A percentile compares a stretch with the other conserved stretches of the same genome.
These are phyloP conservation scores for Lepidium didymum DNA, from an alignment of 345 rosid genomes.

Conservation along the genomic window DNA sequence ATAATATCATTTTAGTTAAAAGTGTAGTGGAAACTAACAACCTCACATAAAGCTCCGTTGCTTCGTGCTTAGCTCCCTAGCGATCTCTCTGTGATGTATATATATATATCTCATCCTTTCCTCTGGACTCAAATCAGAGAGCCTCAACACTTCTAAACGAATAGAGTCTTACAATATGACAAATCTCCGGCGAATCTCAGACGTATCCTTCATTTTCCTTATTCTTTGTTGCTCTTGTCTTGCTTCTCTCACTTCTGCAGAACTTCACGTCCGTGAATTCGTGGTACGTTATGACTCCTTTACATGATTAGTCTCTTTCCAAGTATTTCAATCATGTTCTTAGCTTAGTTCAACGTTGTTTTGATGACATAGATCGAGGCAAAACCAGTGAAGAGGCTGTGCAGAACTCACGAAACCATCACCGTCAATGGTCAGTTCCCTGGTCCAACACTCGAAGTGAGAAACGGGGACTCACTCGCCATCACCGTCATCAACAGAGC, in stretches of 20 bases:
- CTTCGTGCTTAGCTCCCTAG: neutral
- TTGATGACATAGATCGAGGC: constrained; percentile 37
- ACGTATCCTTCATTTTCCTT: neutral
- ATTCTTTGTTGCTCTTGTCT: neutral
- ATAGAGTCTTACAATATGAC: neutral
- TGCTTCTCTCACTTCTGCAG: neutral
- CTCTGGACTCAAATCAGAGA: neutral
- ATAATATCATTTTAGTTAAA: too few species aligned
- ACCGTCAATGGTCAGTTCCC: constrained; percentile 81
- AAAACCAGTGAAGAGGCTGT: constrained; percentile 78
- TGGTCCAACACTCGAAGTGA: constrained; percentile 69
- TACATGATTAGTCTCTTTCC: neutral
- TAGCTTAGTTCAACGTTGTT: neutral
- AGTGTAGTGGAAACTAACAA: too few species aligned
- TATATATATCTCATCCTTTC: neutral
- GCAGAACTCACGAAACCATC: constrained; percentile 70
- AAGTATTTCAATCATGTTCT: constrained; percentile 9
- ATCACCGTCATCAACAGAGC: constrained; percentile 53
- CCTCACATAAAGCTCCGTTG: neutral
- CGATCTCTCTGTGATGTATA: neutral
- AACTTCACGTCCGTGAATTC: constrained; percentile 4
- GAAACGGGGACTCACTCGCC: constrained; percentile 44
- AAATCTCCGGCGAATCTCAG: neutral
- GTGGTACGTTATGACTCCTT: neutral
- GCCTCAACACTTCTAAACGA: neutral